Conservation (phyloP, 352 stramenopile species). For the Thraustochytrium sp. region DNA sequence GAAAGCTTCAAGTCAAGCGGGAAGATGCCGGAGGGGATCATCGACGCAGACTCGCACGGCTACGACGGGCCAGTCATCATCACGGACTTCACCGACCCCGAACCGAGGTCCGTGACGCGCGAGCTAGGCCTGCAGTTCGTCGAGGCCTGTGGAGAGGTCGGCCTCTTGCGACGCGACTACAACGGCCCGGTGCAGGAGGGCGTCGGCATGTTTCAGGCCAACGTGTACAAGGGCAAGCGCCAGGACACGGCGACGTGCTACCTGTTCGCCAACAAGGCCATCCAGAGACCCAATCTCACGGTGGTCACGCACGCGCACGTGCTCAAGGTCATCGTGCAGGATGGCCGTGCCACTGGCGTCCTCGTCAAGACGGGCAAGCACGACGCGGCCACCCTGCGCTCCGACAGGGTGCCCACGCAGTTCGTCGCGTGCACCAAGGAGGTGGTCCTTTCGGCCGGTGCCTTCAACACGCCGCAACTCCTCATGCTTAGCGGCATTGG, state of each 20-base stretch:
- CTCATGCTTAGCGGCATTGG: constrained; percentile 70
- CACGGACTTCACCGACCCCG: constrained; percentile 45
- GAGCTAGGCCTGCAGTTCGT: constrained; percentile 32
- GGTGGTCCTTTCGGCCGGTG: constrained; percentile 66
- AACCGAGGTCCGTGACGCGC: not conserved
- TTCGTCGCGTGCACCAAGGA: constrained; percentile 48
- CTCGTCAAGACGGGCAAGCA: constrained; percentile 54
- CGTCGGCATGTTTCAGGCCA: constrained; percentile 47
- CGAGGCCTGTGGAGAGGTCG: constrained; percentile 19
- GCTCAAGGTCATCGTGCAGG: constrained; percentile 56
- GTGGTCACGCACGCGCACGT: constrained; percentile 59
- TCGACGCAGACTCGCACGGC: constrained; percentile 39
- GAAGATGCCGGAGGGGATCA: not conserved
- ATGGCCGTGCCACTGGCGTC: constrained; percentile 55
- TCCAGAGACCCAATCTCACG: constrained; percentile 60
- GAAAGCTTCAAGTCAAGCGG: not conserved
- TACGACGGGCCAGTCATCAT: constrained; percentile 59
- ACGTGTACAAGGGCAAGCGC: constrained; percentile 53
- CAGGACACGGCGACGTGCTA: constrained; percentile 60
- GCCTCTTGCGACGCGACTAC: constrained; percentile 39
- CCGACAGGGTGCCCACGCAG: not conserved
- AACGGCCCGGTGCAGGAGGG: constrained; percentile 49
- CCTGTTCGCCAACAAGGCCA: constrained; percentile 48
- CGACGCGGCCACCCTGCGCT: not conserved
- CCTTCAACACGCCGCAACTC: constrained; percentile 66